A percentile compares a stretch with the other conserved stretches of the same genome.
Conservation (phyloP, 176 grass and related monocot genomes). For the Calamus simplicifolius region DNA sequence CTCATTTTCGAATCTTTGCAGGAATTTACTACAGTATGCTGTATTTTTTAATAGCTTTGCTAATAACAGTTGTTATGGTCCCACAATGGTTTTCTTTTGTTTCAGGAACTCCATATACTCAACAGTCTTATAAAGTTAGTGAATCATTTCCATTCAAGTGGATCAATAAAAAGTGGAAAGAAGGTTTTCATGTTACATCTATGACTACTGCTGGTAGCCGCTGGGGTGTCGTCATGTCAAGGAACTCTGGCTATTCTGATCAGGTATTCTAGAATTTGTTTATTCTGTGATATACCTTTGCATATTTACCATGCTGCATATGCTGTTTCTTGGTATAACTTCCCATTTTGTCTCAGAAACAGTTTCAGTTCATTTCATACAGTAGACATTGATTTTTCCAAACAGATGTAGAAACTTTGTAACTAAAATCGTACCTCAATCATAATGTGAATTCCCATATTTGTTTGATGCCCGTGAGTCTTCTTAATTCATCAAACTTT, state of each 20-base stretch:
- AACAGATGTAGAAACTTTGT: too few relatives aligned
- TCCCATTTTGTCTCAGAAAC: too few relatives aligned
- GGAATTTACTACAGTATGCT: too few relatives aligned
- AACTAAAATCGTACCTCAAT: too few relatives aligned
- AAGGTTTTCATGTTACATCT: conserved; percentile 99
- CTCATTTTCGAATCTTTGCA: too few relatives aligned
- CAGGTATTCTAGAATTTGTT: conserved; percentile 43
- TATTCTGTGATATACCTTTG: neutral
- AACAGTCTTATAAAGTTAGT: conserved; percentile 98
- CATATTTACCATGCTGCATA: neutral
- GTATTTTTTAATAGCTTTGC: neutral
- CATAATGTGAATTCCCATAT: too few relatives aligned
- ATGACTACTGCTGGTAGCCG: conserved; percentile 96
- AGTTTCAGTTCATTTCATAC: too few relatives aligned
- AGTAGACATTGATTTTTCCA: too few relatives aligned
- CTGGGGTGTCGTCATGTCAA: conserved; percentile 97
- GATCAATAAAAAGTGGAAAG: conserved; percentile 99
- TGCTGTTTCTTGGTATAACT: too few relatives aligned
- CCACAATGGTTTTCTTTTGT: conserved; percentile 3
- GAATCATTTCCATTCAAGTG: conserved; percentile 98
- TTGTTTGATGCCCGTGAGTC: too few relatives aligned
- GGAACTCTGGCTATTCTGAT: conserved; percentile 87
- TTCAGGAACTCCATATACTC: conserved; percentile 92
- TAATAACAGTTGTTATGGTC: neutral
- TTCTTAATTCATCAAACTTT: too few relatives aligned